phyloP scores from a whole-genome alignment of 2,329 filamentous ascomycete species.

The Colletotrichum nymphaeae region DNA sequence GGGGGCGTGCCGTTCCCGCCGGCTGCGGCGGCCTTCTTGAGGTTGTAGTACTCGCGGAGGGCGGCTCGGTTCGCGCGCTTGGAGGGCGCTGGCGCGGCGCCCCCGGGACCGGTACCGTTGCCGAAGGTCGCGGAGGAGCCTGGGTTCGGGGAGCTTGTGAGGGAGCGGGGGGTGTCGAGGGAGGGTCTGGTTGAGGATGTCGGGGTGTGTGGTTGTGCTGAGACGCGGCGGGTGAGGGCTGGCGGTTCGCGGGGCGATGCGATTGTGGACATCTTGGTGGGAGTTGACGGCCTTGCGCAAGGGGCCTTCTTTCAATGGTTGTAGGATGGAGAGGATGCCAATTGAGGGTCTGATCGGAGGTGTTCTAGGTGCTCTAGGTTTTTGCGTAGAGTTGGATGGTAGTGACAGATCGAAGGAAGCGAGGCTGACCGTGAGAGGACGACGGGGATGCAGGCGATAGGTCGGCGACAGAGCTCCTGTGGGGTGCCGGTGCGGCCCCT shows the following conservation, averaged over 20 bases:
- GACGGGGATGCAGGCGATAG: slow-evolving; percentile 26
- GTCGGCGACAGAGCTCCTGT: slow-evolving; percentile 27
- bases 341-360: not conserved
- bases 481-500: slow-evolving; percentile 6
- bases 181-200: slow-evolving; percentile 82
- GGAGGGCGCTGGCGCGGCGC: slow-evolving; percentile 41
- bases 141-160: slow-evolving; percentile 64
- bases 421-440: slow-evolving; percentile 8
- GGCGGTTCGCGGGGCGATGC: slow-evolving; percentile 71
- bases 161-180: slow-evolving; percentile 73
- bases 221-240: slow-evolving; percentile 68
- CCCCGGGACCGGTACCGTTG: slow-evolving; percentile 30
- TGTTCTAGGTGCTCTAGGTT: too few species aligned
- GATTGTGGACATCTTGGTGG: slow-evolving; percentile 69
- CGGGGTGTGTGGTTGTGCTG: slow-evolving; percentile 66
- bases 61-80: slow-evolving; percentile 82
- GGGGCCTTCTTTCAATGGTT: not conserved
- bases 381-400: not conserved
- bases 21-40: slow-evolving; percentile 63
- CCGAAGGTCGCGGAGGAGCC: slow-evolving; percentile 43
- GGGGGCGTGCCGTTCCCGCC: slow-evolving; percentile 46
- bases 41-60: slow-evolving; percentile 93
- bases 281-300: not conserved
- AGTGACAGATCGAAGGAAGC: slow-evolving; percentile 9
- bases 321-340: not conserved